Conservation (phyloP, 2,329 filamentous ascomycete genomes). For the Polytolypa hystricis region DNA sequence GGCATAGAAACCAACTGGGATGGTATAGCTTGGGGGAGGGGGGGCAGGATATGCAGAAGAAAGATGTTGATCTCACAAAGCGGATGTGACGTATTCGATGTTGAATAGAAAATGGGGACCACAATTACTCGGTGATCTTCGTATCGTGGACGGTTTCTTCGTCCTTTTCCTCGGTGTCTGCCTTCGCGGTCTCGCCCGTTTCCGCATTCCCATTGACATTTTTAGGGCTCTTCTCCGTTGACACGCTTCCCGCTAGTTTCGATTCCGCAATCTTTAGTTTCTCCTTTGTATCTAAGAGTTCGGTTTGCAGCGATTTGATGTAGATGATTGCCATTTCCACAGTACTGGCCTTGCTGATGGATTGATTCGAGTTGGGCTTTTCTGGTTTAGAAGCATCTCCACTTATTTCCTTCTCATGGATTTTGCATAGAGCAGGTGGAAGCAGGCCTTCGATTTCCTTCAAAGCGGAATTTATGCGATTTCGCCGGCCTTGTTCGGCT, state of each 20-base stretch:
- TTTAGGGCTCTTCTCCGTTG: too few relatives aligned
- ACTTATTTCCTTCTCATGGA: slow-evolving; percentile 26
- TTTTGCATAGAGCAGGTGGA: slow-evolving; percentile 44
- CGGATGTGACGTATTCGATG: too few relatives aligned
- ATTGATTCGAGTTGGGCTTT: slow-evolving; percentile 41
- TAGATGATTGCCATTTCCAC: slow-evolving; percentile 97
- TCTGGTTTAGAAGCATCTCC: slow-evolving; percentile 35
- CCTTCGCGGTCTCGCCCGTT: background rate
- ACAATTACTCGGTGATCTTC: background rate
- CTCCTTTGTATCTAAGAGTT: slow-evolving; percentile 54
- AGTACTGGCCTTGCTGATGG: slow-evolving; percentile 88
- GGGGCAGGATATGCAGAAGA: too few relatives aligned
- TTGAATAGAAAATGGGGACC: background rate
- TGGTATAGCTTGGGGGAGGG: too few relatives aligned
- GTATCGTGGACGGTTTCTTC: background rate
- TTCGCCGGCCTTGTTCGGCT: slow-evolving; percentile 87
- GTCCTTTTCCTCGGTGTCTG: background rate
- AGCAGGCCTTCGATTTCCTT: slow-evolving; percentile 82
- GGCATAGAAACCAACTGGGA: too few relatives aligned
- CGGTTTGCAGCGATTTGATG: slow-evolving; percentile 71
- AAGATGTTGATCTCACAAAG: too few relatives aligned
- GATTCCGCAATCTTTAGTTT: slow-evolving; percentile 56
- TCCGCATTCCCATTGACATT: background rate
- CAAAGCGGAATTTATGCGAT: slow-evolving; percentile 87
- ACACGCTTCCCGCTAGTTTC: slow-evolving; percentile 25